Base-by-base conservation (phyloP, 192 early-diverging fungal species). In the Coemansia sp. region DNA sequence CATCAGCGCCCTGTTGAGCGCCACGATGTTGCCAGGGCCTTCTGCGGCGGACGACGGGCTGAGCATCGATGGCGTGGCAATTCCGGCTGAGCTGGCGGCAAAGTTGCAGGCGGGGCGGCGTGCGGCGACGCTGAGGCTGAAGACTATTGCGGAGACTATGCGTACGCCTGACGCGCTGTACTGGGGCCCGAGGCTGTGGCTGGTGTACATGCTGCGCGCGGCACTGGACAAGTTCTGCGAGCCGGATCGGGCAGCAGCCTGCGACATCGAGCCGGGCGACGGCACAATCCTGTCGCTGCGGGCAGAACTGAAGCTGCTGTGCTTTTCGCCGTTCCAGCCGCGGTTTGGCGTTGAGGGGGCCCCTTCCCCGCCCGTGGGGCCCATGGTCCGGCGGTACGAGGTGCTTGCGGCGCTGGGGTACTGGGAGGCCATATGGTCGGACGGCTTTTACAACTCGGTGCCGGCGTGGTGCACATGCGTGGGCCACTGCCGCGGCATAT, bases 381-480 rank as follows among this genome's bases (percentile, higher is more conserved):
- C 29, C 0, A 47, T 47, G 8, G 8, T 0, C 15, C 15, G 8
- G 4, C 45, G 29, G 1, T 29, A 47, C 23, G 27, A 30, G 15
- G 0, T 47, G 7, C 27, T 29, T 9, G 45, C 11, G 45, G 26
- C 45, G 7, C 9, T 47, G 27, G 27, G 45, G 8, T 3, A 1
- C 6, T 36, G 30, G 41, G 34, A 56, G 9, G 30, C 41, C 0
- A 17, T 56, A 13, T 1, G n/a, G 3, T 8, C 15, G 5, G n/a
- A 5, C 7, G 5, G 8, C 1, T 58, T 42, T 25, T 58, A 51
- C 26, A 53, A 58, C 18, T 61, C 69, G 9, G 47, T 53, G 21
- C 69, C 63, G 5, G 42, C 51, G 4, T 72, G 69, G 69, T 65
- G 63, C 15, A 23, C 58, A 1, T 72, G 69, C 31, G 7, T 5